These are phyloP conservation scores for Backusella mclennaniae DNA, from an alignment of 192 early-diverging fungal species.

Conservation along the genomic window DNA sequence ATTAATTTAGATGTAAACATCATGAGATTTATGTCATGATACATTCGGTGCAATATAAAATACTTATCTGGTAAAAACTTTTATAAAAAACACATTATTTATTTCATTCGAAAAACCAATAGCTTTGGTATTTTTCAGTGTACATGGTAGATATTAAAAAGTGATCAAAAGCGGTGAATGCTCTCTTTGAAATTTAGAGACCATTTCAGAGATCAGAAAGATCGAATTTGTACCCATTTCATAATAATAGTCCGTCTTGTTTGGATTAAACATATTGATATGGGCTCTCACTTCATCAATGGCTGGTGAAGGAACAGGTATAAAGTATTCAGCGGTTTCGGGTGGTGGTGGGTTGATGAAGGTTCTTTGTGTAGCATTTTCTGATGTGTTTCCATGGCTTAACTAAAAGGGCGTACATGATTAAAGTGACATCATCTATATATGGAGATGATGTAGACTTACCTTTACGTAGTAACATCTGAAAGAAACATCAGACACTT, in stretches of 20 bases:
- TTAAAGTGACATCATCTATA: not conserved
- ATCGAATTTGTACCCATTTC: slow-evolving; percentile 11
- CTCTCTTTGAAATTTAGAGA: slow-evolving; percentile 2
- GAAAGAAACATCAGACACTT: slow-evolving; percentile 23
- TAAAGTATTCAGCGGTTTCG: slow-evolving; percentile 21
- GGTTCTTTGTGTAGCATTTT: slow-evolving; percentile 1
- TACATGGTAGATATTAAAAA: not conserved
- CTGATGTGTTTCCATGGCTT: not conserved
- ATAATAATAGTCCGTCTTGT: slow-evolving; percentile 24
- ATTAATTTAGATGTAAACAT: not conserved
- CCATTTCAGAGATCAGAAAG: slow-evolving; percentile 16
- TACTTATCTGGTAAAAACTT: not conserved
- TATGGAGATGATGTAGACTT: not conserved
- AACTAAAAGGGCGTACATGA: not conserved
- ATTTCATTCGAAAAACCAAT: not conserved
- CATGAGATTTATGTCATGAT: not conserved
- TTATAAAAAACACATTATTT: not conserved
- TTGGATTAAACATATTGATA: slow-evolving; percentile 29
- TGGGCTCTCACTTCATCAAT: slow-evolving; percentile 28
- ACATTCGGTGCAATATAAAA: not conserved
- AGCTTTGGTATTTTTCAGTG: not conserved
- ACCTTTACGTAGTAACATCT: slow-evolving; percentile 31
- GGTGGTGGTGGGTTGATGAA: slow-evolving; percentile 28
- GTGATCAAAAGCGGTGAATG: not conserved
- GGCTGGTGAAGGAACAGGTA: slow-evolving; percentile 11